These are phyloP conservation scores for Cyberlindnera japonica DNA, from an alignment of 805 yeast genomes.

Conservation along the genomic window DNA sequence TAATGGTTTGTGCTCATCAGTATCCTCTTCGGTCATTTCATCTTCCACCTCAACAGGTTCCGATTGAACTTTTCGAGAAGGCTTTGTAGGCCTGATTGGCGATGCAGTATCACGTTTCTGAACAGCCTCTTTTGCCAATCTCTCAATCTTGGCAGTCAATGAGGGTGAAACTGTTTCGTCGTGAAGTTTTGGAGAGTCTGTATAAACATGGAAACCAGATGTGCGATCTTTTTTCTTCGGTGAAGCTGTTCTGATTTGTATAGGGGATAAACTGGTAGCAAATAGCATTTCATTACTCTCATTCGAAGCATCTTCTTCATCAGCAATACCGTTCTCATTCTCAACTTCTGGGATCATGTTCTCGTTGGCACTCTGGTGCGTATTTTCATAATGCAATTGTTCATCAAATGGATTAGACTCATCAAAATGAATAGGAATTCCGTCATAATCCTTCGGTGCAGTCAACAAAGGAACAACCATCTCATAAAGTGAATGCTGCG, in stretches of 20 bases:
- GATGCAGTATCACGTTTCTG: constrained; percentile 5
- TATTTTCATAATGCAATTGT: constrained; percentile 1
- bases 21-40: constrained; percentile 16
- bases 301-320: constrained; percentile 5
- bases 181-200: constrained; percentile 20
- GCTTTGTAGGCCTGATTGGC: not conserved
- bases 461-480: constrained; percentile 1
- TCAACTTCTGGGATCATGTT: constrained; percentile 12
- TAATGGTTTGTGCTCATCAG: constrained; percentile 24
- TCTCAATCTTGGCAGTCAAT: constrained; percentile 15
- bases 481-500: not conserved
- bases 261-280: constrained; percentile 26
- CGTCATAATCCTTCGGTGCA: constrained; percentile 11
- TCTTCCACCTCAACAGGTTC: too few relatives aligned
- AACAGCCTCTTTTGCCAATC: constrained; percentile 19
- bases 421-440: constrained; percentile 27
- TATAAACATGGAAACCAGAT: constrained; percentile 20
- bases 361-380: constrained; percentile 10
- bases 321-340: constrained; percentile 7
- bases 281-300: constrained; percentile 12
- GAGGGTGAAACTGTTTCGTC: not conserved
- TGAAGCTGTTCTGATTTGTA: constrained; percentile 17
- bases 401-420: constrained; percentile 23
- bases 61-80: too few relatives aligned
- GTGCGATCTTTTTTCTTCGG: constrained; percentile 12